Base-by-base conservation (phyloP, 164 flowering plant species). In the Cinnamomum chago region DNA sequence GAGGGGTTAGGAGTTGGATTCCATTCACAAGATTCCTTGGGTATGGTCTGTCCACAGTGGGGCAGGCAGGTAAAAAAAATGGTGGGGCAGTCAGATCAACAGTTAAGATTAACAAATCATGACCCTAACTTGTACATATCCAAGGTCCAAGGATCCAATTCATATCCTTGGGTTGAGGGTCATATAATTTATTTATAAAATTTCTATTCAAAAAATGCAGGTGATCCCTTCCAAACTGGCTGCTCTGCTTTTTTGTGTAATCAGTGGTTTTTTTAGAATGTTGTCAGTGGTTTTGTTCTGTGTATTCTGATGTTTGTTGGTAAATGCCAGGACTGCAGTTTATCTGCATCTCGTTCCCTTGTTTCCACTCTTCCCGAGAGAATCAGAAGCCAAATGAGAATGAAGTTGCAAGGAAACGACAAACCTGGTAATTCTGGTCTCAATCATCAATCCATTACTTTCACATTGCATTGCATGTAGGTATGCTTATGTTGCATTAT, bases 331-430 rank as follows among this genome's bases (percentile, higher is more conserved):
- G 94, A 90, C 68, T 81, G 77, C 76, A 80, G 88, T 71, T 77
- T 86, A 75, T 77, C 90, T 55, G 85, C 87, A 1, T 79, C 92
- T 71, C 78, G 75, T 20, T 72, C 85, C 67, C 90, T 93, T 33
- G 89, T 95, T 79, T 84, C 87, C 73, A 79, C 76, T 71, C 95
- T 95, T 77, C 98, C 99, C 27, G 65, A 71, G 47, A 70, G 78
- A 14, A 55, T 93, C 60, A 86, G 84, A 83, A 85, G 81, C 70
- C 73, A 65, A 68, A 92, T 90, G 92, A 88, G 91, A 51, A 75
- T 74, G 78, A 79, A 77, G 76, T 81, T 83, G 20, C 47, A 40
- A 40, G 47, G 47, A 40, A 40, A 40, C 2, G 1, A 40, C 20
- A 55, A 55, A 55, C 20, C 5, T 55, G 89, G 88, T 79, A 82